These are phyloP conservation scores for Lepraria neglecta DNA, from an alignment of 495 filamentous ascomycete genomes.

Conservation along the genomic window DNA sequence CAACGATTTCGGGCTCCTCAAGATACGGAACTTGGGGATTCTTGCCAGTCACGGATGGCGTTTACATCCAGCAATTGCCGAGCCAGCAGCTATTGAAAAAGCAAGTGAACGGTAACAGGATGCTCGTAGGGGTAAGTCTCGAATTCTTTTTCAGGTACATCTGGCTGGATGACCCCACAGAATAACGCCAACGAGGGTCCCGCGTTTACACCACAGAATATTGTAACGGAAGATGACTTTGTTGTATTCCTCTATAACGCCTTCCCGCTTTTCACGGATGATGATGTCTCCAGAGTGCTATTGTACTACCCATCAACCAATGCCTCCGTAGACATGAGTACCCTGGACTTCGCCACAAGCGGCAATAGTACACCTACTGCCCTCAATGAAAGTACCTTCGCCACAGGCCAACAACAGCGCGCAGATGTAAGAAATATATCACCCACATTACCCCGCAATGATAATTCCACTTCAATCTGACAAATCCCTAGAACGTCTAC, in stretches of 20 bases:
- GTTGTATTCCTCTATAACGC: slow-evolving; percentile 38
- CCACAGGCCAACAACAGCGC: slow-evolving; percentile 46
- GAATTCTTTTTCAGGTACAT: not conserved
- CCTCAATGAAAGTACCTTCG: slow-evolving; percentile 44
- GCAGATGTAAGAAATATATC: slow-evolving; percentile 35
- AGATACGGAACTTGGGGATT: slow-evolving; percentile 52
- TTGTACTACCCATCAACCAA: slow-evolving; percentile 42
- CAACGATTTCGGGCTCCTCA: slow-evolving; percentile 41
- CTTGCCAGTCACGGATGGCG: slow-evolving; percentile 57
- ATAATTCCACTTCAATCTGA: slow-evolving; percentile 26
- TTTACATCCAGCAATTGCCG: slow-evolving; percentile 48
- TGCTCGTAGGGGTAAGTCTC: slow-evolving; percentile 44
- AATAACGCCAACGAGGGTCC: slow-evolving; percentile 52
- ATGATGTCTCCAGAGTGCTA: slow-evolving; percentile 41
- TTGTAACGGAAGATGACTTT: slow-evolving; percentile 43
- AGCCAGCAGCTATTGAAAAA: slow-evolving; percentile 45
- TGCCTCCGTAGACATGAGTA: slow-evolving; percentile 27
- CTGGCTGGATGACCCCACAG: slow-evolving; percentile 32
- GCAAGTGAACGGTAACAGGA: slow-evolving; percentile 46
- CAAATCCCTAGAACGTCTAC: slow-evolving; percentile 47
- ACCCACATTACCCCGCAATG: slow-evolving; percentile 24
- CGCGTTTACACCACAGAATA: slow-evolving; percentile 45
- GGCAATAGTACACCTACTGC: slow-evolving; percentile 42
- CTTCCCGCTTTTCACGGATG: slow-evolving; percentile 46
- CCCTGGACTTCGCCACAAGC: slow-evolving; percentile 38